phyloP scores from a whole-genome alignment of 306 rosid species.

The Coriaria nepalensis region DNA sequence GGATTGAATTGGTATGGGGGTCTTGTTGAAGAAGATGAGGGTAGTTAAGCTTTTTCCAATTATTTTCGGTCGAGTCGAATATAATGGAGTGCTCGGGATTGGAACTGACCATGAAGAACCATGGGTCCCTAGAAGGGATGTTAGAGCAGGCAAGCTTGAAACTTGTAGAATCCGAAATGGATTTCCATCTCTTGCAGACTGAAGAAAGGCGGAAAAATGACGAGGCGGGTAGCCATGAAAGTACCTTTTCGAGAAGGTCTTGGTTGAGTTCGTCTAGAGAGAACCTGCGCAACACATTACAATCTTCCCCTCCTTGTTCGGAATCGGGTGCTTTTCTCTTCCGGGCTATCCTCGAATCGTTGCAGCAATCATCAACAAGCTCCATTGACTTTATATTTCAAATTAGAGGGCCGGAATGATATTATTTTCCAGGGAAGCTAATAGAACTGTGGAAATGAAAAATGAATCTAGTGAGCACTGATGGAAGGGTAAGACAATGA shows the following conservation, averaged over 20 bases:
- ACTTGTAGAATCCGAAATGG: conserved; percentile 52
- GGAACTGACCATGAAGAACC: conserved; percentile 86
- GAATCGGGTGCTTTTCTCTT: conserved; percentile 53
- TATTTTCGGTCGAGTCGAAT: conserved; percentile 60
- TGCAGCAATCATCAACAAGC: conserved; percentile 14
- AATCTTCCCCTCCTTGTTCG: conserved; percentile 7
- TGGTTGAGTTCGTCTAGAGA: conserved; percentile 72
- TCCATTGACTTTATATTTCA: conserved; percentile 33
- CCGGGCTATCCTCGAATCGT: conserved; percentile 18
- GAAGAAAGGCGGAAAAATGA: conserved; percentile 67
- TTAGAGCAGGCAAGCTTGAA: conserved; percentile 77
- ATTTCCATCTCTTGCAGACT: conserved; percentile 91
- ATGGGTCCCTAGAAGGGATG: conserved; percentile 63
- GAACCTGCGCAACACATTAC: conserved; percentile 16
- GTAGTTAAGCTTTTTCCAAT: conserved; percentile 57
- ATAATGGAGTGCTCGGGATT: conserved; percentile 42
- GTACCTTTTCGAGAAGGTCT: conserved; percentile 75
- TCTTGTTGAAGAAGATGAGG: conserved; percentile 29
- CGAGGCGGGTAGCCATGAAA: conserved; percentile 82
- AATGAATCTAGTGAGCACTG: too few species aligned
- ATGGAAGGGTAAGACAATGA: too few species aligned
- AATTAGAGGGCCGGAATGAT: conserved; percentile 9
- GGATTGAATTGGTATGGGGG: conserved; percentile 39
- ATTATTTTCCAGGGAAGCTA: not conserved
- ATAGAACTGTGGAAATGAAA: conserved; percentile 3